Evolutionary conservation across 2,329 filamentous ascomycete genomes (phyloP).

Genomic region (Fusarium brevicatenulatum): DNA sequence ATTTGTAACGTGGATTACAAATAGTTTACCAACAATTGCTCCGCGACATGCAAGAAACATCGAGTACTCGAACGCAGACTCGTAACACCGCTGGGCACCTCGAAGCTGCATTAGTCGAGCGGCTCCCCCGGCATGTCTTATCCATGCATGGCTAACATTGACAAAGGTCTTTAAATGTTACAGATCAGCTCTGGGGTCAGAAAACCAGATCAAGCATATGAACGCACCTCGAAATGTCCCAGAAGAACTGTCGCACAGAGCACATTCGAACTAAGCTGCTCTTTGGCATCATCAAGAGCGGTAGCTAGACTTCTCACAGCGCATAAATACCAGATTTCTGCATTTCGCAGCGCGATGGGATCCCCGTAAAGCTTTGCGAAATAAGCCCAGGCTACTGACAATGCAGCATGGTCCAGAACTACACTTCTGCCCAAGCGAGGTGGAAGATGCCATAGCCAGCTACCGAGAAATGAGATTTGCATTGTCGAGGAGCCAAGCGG

Average conservation of each 20-base stretch:
- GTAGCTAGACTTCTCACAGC: background rate
- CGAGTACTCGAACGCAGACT: background rate
- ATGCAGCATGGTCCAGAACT: background rate
- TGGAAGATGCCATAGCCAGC: background rate
- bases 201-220: fast-evolving
- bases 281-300: background rate
- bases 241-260: background rate
- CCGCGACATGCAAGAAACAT: background rate
- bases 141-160: background rate
- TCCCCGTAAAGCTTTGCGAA: background rate
- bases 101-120: background rate
- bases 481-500: fast-evolving
- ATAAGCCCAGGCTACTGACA: background rate
- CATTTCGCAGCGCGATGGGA: background rate
- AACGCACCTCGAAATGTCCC: fast-evolving
- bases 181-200: fast-evolving
- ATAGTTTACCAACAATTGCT: fast-evolving
- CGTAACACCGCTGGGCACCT: background rate
- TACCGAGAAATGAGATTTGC: background rate
- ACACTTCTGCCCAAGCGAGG: background rate
- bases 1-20: fast-evolving
- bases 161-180: background rate
- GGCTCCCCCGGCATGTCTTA: background rate
- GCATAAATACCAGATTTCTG: fast-evolving
- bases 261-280: background rate